Percentiles rank a stretch among this genome's conserved stretches.
These are phyloP conservation scores for Melampsora americana DNA, from an alignment of 1,284 basidiomycete species.

Conservation along the genomic window DNA sequence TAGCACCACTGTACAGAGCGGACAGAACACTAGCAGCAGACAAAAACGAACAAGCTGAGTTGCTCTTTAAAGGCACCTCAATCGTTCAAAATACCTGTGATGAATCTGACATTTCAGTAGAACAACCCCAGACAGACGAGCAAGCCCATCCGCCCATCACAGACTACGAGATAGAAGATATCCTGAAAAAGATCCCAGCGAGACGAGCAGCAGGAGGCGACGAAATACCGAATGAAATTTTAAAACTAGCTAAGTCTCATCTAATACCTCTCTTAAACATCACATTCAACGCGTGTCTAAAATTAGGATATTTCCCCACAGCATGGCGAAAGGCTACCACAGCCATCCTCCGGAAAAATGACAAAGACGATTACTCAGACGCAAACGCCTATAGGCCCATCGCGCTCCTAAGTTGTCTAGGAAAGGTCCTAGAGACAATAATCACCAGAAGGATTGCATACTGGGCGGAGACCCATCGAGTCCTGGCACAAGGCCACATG, in stretches of 20 bases:
- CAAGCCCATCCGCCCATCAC: neutral
- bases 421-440: conserved; percentile 20
- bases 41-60: neutral
- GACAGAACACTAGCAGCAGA: too few species aligned
- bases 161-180: neutral
- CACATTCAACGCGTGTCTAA: neutral
- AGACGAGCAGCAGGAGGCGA: neutral
- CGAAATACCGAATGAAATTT: neutral
- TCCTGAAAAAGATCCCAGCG: neutral
- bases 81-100: neutral
- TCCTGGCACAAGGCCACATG: neutral
- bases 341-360: too few species aligned
- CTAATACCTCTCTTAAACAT: neutral
- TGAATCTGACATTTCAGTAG: neutral
- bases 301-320: neutral
- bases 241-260: neutral
- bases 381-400: too few species aligned
- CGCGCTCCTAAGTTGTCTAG: neutral
- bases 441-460: neutral
- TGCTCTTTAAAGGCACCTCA: neutral
- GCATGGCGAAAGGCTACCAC: neutral
- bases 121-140: neutral
- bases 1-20: too few species aligned
- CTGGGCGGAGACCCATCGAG: neutral
- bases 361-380: too few species aligned